Percentiles rank a stretch among this genome's conserved stretches.
Evolutionary conservation across 169 alveolate species (phyloP).

Genomic region (Toxoplasma gondii): DNA sequence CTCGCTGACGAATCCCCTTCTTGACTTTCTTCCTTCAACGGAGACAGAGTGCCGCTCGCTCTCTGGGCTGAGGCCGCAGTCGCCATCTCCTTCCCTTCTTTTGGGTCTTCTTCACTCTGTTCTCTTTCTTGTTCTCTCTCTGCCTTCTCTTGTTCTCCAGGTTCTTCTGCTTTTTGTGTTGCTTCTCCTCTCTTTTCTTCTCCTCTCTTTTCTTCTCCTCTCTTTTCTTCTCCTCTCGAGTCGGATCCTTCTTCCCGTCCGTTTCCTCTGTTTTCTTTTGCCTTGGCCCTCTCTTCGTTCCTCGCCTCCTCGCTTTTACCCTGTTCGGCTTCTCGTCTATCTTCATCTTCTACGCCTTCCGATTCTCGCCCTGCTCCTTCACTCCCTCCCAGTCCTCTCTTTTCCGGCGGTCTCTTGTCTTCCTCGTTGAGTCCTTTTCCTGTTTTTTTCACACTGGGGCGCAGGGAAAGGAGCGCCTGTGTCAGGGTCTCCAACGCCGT

Average conservation of each 20-base stretch:
- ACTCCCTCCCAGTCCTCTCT: neutral
- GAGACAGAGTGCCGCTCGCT: too few species aligned
- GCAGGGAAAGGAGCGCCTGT: constrained; percentile 6
- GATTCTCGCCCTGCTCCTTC: neutral
- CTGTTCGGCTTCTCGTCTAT: neutral
- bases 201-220: neutral
- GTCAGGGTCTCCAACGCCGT: constrained; percentile 35
- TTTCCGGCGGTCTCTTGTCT: neutral
- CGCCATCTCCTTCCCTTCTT: too few species aligned
- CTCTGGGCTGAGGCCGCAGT: too few species aligned
- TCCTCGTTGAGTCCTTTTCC: neutral
- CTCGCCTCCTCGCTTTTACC: too few species aligned
- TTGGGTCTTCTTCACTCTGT: too few species aligned
- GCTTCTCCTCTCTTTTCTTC: neutral
- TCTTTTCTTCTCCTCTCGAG: neutral
- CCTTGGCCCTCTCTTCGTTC: too few species aligned
- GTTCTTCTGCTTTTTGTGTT: neutral
- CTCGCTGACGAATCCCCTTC: too few species aligned
- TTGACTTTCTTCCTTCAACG: too few species aligned
- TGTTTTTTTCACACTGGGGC: neutral
- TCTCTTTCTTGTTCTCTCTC: too few species aligned
- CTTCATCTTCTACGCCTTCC: neutral
- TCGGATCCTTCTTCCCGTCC: neutral
- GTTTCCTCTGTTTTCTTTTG: neutral
- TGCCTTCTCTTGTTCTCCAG: neutral